A percentile compares a stretch with the other conserved stretches of the same genome.
phyloP scores from a whole-genome alignment of 2,329 filamentous ascomycete genomes.

The Byssothecium circinans region DNA sequence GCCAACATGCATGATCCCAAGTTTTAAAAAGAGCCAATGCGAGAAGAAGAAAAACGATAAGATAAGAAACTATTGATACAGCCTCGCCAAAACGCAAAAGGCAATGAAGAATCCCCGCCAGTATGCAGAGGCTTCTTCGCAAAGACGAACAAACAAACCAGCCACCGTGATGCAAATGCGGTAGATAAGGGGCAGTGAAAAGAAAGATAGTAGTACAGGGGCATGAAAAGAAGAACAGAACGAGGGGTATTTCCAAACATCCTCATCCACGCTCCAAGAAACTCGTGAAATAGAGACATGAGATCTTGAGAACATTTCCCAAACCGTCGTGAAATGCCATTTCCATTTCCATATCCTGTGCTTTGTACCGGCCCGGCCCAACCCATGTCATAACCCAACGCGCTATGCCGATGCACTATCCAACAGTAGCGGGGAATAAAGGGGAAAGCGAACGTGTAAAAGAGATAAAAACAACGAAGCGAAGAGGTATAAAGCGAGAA shows the following conservation, averaged over 20 bases:
- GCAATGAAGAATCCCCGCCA: too few species aligned
- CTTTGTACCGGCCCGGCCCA: too few species aligned
- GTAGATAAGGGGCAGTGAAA: not conserved
- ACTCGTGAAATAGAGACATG: not conserved
- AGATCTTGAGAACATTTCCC: not conserved
- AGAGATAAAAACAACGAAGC: conserved; percentile 6
- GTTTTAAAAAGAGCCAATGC: not conserved
- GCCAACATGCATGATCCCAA: not conserved
- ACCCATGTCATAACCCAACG: not conserved
- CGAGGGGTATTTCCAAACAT: not conserved
- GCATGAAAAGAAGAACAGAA: not conserved
- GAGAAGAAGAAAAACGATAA: too few species aligned
- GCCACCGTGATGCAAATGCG: too few species aligned
- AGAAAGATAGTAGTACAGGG: not conserved
- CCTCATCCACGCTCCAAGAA: not conserved
- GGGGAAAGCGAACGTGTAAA: conserved; percentile 7
- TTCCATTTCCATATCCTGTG: not conserved
- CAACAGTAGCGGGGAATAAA: conserved; percentile 21
- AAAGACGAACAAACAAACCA: too few species aligned
- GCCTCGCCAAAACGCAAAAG: too few species aligned
- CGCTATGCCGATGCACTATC: conserved; percentile 31
- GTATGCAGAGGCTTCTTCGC: too few species aligned
- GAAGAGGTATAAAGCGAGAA: conserved; percentile 5
- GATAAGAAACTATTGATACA: too few species aligned
- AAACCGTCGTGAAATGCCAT: not conserved